Percentiles rank a stretch among this genome's conserved stretches.
Conservation (phyloP, 306 rosid species). For the Cucumis cinereus region DNA sequence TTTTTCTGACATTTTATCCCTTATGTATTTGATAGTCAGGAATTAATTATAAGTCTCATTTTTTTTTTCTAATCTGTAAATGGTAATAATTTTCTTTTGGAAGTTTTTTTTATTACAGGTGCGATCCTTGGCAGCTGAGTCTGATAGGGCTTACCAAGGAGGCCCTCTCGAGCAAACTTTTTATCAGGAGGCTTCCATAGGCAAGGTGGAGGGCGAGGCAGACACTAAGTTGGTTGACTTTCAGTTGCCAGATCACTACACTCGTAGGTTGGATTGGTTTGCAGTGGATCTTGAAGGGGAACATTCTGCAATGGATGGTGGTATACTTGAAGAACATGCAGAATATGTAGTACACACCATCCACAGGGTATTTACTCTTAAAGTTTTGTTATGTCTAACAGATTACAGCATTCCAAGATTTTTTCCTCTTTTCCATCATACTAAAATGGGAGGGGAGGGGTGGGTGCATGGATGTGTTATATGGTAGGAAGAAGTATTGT, state of each 20-base stretch:
- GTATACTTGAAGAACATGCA: slow-evolving; percentile 77
- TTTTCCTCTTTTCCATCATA: neutral
- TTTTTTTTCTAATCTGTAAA: neutral
- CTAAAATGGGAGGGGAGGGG: slow-evolving; percentile 2
- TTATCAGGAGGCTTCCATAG: slow-evolving; percentile 59
- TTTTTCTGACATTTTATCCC: neutral
- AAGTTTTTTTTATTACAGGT: slow-evolving; percentile 30
- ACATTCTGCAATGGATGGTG: slow-evolving; percentile 98
- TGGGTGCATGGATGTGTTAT: neutral
- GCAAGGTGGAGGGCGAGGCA: slow-evolving; percentile 47
- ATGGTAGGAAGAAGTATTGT: neutral
- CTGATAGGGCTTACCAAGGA: slow-evolving; percentile 78
- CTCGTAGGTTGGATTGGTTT: slow-evolving; percentile 81
- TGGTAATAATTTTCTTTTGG: neutral
- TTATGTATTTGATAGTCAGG: neutral
- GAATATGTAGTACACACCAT: slow-evolving; percentile 81
- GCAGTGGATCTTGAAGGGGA: slow-evolving; percentile 96
- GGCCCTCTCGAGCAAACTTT: slow-evolving; percentile 73
- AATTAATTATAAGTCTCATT: neutral
- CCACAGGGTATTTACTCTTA: slow-evolving; percentile 57
- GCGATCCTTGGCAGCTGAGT: slow-evolving; percentile 89
- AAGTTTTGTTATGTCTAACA: neutral
- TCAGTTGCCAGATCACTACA: slow-evolving; percentile 49
- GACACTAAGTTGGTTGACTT: slow-evolving; percentile 25
- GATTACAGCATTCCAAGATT: neutral